Evolutionary conservation across 1,139 yeast species (phyloP).

Genomic region (Lodderomyces elongisporus): DNA sequence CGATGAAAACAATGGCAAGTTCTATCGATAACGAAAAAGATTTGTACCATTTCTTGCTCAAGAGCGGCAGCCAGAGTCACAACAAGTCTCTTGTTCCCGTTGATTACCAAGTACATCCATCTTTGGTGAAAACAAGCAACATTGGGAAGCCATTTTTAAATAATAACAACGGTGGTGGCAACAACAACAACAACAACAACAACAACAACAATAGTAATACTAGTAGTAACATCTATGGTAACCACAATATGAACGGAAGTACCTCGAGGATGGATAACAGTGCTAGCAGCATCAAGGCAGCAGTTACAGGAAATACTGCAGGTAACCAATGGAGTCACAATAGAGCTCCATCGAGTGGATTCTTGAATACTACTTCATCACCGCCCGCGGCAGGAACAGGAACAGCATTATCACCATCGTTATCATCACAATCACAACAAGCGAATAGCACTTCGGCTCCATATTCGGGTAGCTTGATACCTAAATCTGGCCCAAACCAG

Average conservation of each 20-base stretch:
- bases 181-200: constrained; percentile 8
- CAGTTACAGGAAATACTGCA: constrained; percentile 5
- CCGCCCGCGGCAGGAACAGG: too few species aligned
- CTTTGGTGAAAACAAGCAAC: constrained; percentile 40
- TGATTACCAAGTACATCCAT: constrained; percentile 74
- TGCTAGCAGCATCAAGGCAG: constrained; percentile 18
- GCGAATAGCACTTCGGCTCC: constrained; percentile 3
- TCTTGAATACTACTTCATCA: constrained; percentile 1
- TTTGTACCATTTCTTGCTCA: constrained; percentile 62
- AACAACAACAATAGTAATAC: not conserved
- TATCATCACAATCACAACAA: too few species aligned
- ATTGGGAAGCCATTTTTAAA: constrained; percentile 38
- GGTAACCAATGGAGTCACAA: constrained; percentile 8
- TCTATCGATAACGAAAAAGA: constrained; percentile 81
- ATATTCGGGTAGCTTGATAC: constrained; percentile 3
- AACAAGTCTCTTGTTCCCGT: constrained; percentile 50
- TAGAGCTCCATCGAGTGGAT: constrained; percentile 4
- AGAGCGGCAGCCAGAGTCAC: constrained; percentile 33
- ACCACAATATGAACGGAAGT: not conserved
- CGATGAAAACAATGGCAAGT: constrained; percentile 73
- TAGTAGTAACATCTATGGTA: not conserved
- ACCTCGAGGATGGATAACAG: constrained; percentile 2
- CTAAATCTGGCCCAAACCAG: not conserved
- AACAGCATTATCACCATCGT: constrained; percentile 2
- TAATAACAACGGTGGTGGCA: constrained; percentile 13